Base-by-base conservation (phyloP, 305 asterid genomes). In the Galium porrigens region DNA sequence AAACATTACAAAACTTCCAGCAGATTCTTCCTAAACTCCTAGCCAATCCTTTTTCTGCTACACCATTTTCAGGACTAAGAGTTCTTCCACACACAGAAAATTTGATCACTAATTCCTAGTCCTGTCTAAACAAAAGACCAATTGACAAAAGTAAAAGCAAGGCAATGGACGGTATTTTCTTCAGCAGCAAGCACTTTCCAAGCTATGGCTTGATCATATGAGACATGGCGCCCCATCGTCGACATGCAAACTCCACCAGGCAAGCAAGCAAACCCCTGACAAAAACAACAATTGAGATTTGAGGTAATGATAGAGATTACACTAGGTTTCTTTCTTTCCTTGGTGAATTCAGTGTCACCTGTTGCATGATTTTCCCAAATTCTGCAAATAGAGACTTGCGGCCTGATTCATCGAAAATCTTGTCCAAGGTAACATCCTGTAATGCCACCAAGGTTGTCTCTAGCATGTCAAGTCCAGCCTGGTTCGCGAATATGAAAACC, bases 161-260 rank as follows among this genome's bases (percentile, higher is more conserved):
- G 76, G 73, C 97, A 90, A 68, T 90, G 95, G 20, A 86, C 85
- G 0, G 73, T 68, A 63, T 68, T 81, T 36, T 86, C 94, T 55
- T 87, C 95, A 0, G 76, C 90, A 3, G 83, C 81, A 9, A 84
- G 79, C n/a, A 90, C 97, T 80, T 88, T 90, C 97, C 97, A 90
- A 18, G 84, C 94, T 0, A 86, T 72, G 25, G 89, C 97, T 71
- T 90, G 95, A 61, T 90, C 97, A 42, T 78, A 90, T 0, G 97
- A 84, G 48, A 85, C 76, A 17, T 86, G 95, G 8, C 97, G 90
- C 3, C 97, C 97, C 97, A 90, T 90, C 14, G 94, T 85, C 53
- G 97, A 90, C 83, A 83, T 74, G 80, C 96, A 88, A 58, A 90
- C 76, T 10, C 96, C 96, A 48, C 89, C 95, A 0, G 97, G 89